A percentile compares a stretch with the other conserved stretches of the same genome.
These are phyloP conservation scores for Paracoccidioides lutzii DNA, from an alignment of 2,329 filamentous ascomycete genomes.

Conservation along the genomic window DNA sequence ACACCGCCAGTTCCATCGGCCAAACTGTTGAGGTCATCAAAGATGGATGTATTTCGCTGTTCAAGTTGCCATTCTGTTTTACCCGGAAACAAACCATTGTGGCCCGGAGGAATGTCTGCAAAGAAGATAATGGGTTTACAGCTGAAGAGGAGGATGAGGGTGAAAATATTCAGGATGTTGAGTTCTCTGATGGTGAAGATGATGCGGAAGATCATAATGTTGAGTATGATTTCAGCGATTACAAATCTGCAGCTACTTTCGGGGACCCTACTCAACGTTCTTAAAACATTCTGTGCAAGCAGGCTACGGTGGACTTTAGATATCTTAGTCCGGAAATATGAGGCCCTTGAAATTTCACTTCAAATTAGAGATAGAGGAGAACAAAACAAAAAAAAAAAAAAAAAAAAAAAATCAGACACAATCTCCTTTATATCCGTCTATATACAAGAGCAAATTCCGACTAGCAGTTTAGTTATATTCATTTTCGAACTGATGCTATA, in stretches of 20 bases:
- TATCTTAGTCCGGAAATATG: not conserved
- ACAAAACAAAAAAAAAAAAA: too few relatives aligned
- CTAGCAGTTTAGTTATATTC: constrained; percentile 16
- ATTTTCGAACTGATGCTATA: constrained; percentile 18
- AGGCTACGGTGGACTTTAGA: not conserved
- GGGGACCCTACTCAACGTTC: constrained; percentile 12
- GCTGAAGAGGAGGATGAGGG: constrained; percentile 21
- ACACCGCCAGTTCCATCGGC: constrained; percentile 24
- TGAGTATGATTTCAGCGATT: constrained; percentile 25
- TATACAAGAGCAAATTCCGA: not conserved
- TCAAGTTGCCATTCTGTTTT: constrained; percentile 22
- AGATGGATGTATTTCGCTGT: constrained; percentile 20
- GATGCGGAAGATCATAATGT: constrained; percentile 23
- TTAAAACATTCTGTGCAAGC: not conserved
- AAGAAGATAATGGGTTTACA: constrained; percentile 24
- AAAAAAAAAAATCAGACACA: not conserved
- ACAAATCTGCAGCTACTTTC: constrained; percentile 14
- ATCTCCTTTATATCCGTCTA: not conserved
- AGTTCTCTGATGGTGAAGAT: constrained; percentile 21
- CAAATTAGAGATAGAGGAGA: too few relatives aligned
- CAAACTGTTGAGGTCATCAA: constrained; percentile 21
- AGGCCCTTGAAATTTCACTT: too few relatives aligned
- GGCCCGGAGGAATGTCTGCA: constrained; percentile 23
- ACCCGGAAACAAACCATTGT: constrained; percentile 23
- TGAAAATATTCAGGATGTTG: constrained; percentile 23